Conservation (phyloP, 2,329 filamentous ascomycete species). For the Aspergillus pseudoviridinutans region DNA sequence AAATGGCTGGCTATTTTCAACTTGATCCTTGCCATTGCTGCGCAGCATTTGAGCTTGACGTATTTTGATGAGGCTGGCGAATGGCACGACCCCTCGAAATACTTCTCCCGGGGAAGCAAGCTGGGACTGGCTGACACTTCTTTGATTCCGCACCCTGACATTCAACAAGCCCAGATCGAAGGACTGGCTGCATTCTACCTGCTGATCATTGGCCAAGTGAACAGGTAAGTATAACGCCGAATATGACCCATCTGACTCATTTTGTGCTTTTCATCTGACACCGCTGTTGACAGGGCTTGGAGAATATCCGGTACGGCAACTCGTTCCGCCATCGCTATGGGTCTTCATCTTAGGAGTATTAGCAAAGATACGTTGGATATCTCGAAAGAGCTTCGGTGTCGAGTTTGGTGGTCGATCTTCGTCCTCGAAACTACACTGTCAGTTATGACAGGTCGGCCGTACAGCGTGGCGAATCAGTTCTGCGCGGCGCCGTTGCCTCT, state of each 20-base stretch:
- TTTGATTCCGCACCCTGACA: conserved; percentile 32
- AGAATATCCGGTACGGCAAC: conserved; percentile 34
- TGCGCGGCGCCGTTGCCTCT: conserved; percentile 28
- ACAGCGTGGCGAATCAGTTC: conserved; percentile 28
- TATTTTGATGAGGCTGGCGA: conserved; percentile 26
- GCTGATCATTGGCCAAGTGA: conserved; percentile 34
- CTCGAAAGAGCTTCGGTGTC: conserved; percentile 38
- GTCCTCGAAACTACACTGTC: conserved; percentile 36
- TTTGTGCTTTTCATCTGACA: not conserved
- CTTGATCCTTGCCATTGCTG: conserved; percentile 38
- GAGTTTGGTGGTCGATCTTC: conserved; percentile 41
- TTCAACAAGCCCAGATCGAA: conserved; percentile 40
- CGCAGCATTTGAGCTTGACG: conserved; percentile 29
- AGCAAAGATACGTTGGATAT: conserved; percentile 28
- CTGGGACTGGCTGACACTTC: conserved; percentile 29
- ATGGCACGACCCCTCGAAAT: conserved; percentile 31
- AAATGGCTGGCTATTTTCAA: conserved; percentile 41
- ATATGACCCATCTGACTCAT: not conserved
- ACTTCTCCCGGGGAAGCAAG: conserved; percentile 34
- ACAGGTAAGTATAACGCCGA: conserved; percentile 25
- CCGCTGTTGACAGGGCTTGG: conserved; percentile 31
- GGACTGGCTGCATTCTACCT: conserved; percentile 35
- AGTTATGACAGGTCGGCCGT: conserved; percentile 38
- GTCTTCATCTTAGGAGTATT: conserved; percentile 37
- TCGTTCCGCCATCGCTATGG: conserved; percentile 37